Base-by-base conservation (phyloP, 1,139 yeast genomes). In the Pichia terricola region DNA sequence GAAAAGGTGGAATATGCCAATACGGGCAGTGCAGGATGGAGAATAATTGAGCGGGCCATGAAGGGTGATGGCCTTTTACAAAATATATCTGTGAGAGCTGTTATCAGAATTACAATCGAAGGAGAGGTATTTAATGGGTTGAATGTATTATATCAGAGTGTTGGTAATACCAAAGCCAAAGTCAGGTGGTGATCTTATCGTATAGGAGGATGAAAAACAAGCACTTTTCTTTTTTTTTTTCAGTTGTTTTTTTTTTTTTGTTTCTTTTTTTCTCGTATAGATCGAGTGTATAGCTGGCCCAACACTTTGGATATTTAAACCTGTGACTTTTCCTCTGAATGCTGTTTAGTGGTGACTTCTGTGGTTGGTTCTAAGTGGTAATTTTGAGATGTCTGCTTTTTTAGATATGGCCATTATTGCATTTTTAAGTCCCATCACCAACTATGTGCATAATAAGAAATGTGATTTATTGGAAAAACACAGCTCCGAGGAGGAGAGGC, bases 31-130 rank as follows among this genome's bases (percentile, higher is more conserved):
- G 55, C 73, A 3, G 81, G 80, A 0, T 66, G 69, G 50, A 77
- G 72, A 39, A 61, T 76, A 5, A 55, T 78, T 31, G 63, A 69
- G 40, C 65, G 65, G 44, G 78, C 79, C 0, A 45, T 77, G 33
- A 70, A 75, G 51, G 78, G 79, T 3, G 66, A 71, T 27, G 60
- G 78, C 31, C 58, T 61, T 6, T 69, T 77, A n/a, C 69, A 71
- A 36, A 70, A 42, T 30, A 41, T 50, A 41, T 47, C 46, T 9
- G 46, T 48, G 10, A 16, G 43, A 35, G 77, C 79, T 0, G 60
- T 65, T 32, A 60, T 77, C 45, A 60, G 57, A 11, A 59, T 73
- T 2, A 48, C 46, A 5, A 41, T 75, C 7, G 76, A 64, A 26
- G 35, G 26, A 8, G 8, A 34, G 3, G 31, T 25, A n/a, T 46